Base-by-base conservation (phyloP, 805 yeast species). In the Starmerella khaoyaiensis region DNA sequence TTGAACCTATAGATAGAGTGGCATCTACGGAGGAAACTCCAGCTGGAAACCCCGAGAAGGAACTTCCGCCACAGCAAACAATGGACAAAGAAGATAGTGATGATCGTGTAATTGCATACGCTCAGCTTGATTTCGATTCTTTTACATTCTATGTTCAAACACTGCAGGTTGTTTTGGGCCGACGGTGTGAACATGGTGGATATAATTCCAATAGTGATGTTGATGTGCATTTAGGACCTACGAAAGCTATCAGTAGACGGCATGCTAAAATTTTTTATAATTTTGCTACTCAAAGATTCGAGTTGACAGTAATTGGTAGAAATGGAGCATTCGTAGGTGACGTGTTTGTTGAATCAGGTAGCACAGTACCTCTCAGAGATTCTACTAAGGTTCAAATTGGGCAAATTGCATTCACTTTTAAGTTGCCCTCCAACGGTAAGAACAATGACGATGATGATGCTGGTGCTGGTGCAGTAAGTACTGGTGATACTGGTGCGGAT, bases 311-410 rank as follows among this genome's bases (percentile, higher is more conserved):
- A 2, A 65, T 86, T 49, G 98, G 98, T 15, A 70, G 94, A 49
- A 90, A 90, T 57, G 98, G 98, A 26, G 96, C 96, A 2, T 90
- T 90, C 64, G 94, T 90, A 3, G 90, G 87, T 57, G 94, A 84
- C 47, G 66, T 65, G 24, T 90, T 87, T 57, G 78, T 90, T 5
- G 95, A 83, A 54, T 73, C 79, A 43, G 96, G 94, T 7, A 75
- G 81, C 25, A 90, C 98, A 0, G 84, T 90, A 7, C 94, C 94
- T 2, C 62, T 90, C 32, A 66, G 65, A 17, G 82, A 87, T 58
- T 80, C 78, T 28, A 58, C 65, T 6, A 52, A 79, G 50, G 75
- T 90, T 34, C 97, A 90, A 57, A 82, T 90, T 27, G 97, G 96
- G 11, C 93, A 83, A 51, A 81, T 87, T 14, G 78, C 83, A 7